Base-by-base conservation (phyloP, 495 filamentous ascomycete genomes). In the Aspergillus taichungensis region DNA sequence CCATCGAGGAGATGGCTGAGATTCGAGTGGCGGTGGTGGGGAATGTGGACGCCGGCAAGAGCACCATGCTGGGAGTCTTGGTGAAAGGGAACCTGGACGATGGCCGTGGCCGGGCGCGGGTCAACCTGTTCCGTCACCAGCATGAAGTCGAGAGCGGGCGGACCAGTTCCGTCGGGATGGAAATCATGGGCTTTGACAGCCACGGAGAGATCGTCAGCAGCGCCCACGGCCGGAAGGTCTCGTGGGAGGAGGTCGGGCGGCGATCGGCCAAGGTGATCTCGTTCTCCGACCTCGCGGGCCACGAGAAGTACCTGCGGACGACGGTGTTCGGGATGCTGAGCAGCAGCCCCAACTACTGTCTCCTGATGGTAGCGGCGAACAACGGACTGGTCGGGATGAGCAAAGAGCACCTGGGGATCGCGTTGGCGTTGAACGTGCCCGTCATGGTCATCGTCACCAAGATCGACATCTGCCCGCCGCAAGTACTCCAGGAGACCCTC, bases 401-500 rank as follows among this genome's bases (percentile, higher is more conserved):
- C 64, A 94, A 92, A 63, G 92, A 98, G 67, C 92, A 98, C 65
- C 73, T 98, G 13, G 92, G 92, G 12, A 96, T 98, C 58, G 92
- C 92, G 1, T 70, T 96, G 13, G 91, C 92, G 2, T 67, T 98
- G 30, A 97, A 97, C 58, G 94, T 98, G 18, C 92, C 92, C 3
- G 88, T 98, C 52, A 91, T 98, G 84, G 90, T 98, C 24, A 88
- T 97, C 46, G 81, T 98, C 46, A 98, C 92, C 61, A 98, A 98
- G 66, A 97, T 97, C 51, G 92, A 98, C 63, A 98, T 97, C 42
- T 98, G 92, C 57, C 92, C 92, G 12, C 92, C 94, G 0, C 84
- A 98, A 47, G 95, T 98, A 58, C 66, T 98, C 12, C 78, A 95
- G 64, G 84, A 98, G 65, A 98, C 92, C 31, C 81, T 97, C 40